Conservation (phyloP, 257 asterid species). For the Orobanche coerulescens region DNA sequence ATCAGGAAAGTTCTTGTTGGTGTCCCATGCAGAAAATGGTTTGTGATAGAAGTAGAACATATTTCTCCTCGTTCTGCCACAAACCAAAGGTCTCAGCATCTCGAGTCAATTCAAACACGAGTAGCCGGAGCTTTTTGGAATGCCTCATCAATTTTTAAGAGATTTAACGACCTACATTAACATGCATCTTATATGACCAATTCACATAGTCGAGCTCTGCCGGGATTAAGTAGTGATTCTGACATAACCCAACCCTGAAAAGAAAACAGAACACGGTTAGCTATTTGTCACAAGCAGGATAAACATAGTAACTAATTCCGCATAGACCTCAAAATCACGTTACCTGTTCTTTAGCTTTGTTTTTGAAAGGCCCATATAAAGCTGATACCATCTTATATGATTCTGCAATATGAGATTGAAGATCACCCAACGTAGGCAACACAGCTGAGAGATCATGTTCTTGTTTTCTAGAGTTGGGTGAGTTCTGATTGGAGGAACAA, state of each 20-base stretch:
- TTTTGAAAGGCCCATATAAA: constrained; percentile 79
- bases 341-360: constrained; percentile 90
- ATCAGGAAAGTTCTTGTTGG: background rate
- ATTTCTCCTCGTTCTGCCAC: constrained; percentile 12
- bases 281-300: background rate
- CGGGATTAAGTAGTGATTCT: constrained; percentile 87
- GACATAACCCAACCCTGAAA: constrained; percentile 98
- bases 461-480: constrained; percentile 26
- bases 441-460: constrained; percentile 36
- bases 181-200: constrained; percentile 26
- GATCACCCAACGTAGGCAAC: constrained; percentile 46
- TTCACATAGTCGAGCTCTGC: constrained; percentile 73
- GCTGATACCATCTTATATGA: constrained; percentile 93
- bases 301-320: background rate
- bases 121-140: background rate
- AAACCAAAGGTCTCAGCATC: background rate
- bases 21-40: constrained; percentile 15
- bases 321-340: background rate
- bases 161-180: background rate
- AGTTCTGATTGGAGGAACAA: constrained; percentile 40
- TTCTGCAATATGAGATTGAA: constrained; percentile 70
- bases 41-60: background rate
- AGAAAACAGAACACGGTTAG: constrained; percentile 20
- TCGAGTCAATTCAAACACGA: constrained; percentile 13
- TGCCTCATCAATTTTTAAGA: constrained; percentile 10